These are phyloP conservation scores for Tetrapisispora pingtungensis DNA, from an alignment of 805 yeast species.

Conservation along the genomic window DNA sequence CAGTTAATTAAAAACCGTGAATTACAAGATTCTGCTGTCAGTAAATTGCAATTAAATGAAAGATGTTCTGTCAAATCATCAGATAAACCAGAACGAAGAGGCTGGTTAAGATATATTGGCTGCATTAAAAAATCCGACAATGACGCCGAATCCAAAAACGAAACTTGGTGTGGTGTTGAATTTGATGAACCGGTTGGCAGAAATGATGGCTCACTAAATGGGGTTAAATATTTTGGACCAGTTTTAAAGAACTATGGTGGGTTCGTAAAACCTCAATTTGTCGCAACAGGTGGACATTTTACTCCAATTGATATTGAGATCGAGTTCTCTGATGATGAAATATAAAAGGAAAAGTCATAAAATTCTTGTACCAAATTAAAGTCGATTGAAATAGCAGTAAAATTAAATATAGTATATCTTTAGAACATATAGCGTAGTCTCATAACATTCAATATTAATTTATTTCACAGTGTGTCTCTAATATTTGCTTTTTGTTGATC, in stretches of 20 bases:
- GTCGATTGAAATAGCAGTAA: too few relatives aligned
- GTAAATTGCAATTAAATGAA: slow-evolving; percentile 35
- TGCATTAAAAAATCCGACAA: slow-evolving; percentile 31
- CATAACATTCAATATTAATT: too few relatives aligned
- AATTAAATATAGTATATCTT: too few relatives aligned
- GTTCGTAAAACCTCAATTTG: slow-evolving; percentile 59
- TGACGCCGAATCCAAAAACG: slow-evolving; percentile 19
- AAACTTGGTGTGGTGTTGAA: slow-evolving; percentile 74
- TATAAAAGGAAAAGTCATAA: slow-evolving; percentile 20
- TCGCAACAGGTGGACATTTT: slow-evolving; percentile 52
- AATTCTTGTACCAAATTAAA: too few relatives aligned
- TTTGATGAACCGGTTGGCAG: slow-evolving; percentile 83
- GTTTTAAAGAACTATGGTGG: slow-evolving; percentile 52
- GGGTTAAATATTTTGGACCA: slow-evolving; percentile 49
- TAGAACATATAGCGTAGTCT: too few relatives aligned
- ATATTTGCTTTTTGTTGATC: too few relatives aligned
- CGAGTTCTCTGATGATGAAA: slow-evolving; percentile 34
- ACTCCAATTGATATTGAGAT: slow-evolving; percentile 38
- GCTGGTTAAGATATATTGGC: slow-evolving; percentile 65
- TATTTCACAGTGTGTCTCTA: too few relatives aligned
- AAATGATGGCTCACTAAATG: slow-evolving; percentile 68
- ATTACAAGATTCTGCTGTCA: slow-evolving; percentile 26
- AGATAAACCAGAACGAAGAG: slow-evolving; percentile 39
- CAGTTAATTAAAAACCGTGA: slow-evolving; percentile 22
- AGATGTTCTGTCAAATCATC: slow-evolving; percentile 39